Percentiles rank a stretch among this genome's conserved stretches.
Evolutionary conservation across 1,284 basidiomycete species (phyloP).

Genomic region (Flammula alnicola): DNA sequence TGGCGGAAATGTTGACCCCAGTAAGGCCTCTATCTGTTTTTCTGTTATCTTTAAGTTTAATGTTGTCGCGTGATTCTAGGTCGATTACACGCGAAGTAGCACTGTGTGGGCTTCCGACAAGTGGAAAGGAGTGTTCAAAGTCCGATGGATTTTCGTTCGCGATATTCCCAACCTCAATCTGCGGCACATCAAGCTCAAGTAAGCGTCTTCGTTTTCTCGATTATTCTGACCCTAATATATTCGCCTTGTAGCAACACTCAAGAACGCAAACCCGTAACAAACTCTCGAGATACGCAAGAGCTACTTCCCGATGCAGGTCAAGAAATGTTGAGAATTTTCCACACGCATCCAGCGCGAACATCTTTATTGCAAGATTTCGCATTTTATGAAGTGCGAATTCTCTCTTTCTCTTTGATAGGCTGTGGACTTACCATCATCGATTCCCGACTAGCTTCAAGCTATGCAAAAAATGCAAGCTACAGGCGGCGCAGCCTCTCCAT

Average conservation of each 20-base stretch:
- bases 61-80: constrained; percentile 38
- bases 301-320: constrained; percentile 91
- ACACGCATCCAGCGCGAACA: constrained; percentile 88
- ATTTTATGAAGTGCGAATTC: constrained; percentile 79
- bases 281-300: constrained; percentile 92
- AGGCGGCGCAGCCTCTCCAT: constrained; percentile 37
- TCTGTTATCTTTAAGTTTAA: not conserved
- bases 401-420: constrained; percentile 5
- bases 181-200: constrained; percentile 86
- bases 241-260: constrained; percentile 79
- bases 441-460: constrained; percentile 63
- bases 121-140: constrained; percentile 97
- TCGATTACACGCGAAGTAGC: constrained; percentile 84
- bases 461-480: constrained; percentile 74
- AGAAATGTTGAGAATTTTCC: constrained; percentile 94
- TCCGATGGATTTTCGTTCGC: constrained; percentile 93
- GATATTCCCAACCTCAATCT: constrained; percentile 90
- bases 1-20: constrained; percentile 94
- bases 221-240: constrained; percentile 16
- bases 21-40: constrained; percentile 43
- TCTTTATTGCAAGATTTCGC: constrained; percentile 93
- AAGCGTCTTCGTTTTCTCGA: constrained; percentile 27
- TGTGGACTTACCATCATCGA: constrained; percentile 7
- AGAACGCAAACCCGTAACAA: constrained; percentile 95
- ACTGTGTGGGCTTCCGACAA: constrained; percentile 98